A percentile compares a stretch with the other conserved stretches of the same genome.
These are phyloP conservation scores for Nicotiana attenuata DNA, from an alignment of 257 asterid species.

Conservation along the genomic window DNA sequence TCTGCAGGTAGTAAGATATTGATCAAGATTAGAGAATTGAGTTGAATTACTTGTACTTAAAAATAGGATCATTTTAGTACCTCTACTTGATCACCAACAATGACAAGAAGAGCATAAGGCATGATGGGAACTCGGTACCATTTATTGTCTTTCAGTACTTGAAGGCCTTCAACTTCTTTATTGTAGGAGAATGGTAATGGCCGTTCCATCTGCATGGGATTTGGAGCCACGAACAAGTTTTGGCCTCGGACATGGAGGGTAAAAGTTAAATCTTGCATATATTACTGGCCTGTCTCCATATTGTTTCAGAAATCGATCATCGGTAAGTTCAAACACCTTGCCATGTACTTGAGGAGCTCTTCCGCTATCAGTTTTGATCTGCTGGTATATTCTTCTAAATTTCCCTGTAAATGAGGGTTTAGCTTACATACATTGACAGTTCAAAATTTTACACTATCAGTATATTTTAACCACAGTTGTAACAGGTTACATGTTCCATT, in stretches of 20 bases:
- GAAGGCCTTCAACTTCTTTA: constrained; percentile 62
- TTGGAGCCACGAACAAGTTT: constrained; percentile 55
- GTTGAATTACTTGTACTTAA: neutral
- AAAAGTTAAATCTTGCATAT: constrained; percentile 53
- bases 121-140: constrained; percentile 50
- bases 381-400: constrained; percentile 30
- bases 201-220: constrained; percentile 68
- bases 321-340: constrained; percentile 37
- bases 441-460: too few relatives aligned
- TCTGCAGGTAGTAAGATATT: constrained; percentile 28
- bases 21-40: neutral
- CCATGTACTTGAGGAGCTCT: constrained; percentile 37
- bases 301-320: constrained; percentile 36
- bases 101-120: constrained; percentile 47
- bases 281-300: constrained; percentile 34
- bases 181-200: constrained; percentile 54
- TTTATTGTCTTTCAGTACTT: constrained; percentile 40
- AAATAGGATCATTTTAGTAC: constrained; percentile 19
- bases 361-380: constrained; percentile 17
- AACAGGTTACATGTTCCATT: too few relatives aligned
- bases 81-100: constrained; percentile 71
- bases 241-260: constrained; percentile 65
- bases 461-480: too few relatives aligned
- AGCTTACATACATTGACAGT: too few relatives aligned
- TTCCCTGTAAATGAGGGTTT: too few relatives aligned